Evolutionary conservation across 306 rosid genomes (phyloP).

Genomic region (Corylus avellana): DNA sequence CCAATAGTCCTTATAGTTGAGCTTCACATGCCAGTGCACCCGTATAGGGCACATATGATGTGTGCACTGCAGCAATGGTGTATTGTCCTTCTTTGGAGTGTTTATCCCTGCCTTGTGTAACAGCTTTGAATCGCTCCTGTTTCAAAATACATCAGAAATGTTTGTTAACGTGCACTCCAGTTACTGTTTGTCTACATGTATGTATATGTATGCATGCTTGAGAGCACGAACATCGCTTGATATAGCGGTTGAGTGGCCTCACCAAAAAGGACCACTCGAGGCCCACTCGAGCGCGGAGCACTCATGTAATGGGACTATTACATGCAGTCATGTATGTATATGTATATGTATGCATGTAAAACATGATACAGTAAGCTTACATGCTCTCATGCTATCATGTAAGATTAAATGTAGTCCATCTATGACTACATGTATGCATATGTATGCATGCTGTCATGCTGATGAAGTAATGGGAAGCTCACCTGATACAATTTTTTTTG

Average conservation of each 20-base stretch:
- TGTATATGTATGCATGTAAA: too few species aligned
- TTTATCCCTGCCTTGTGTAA: conserved; percentile 46
- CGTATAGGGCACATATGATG: conserved; percentile 81
- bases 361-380: too few species aligned
- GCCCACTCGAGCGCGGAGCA: too few species aligned
- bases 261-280: too few species aligned
- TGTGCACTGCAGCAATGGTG: conserved; percentile 86
- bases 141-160: conserved; percentile 1
- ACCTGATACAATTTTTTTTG: conserved; percentile 69
- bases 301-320: too few species aligned
- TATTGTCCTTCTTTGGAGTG: conserved; percentile 55
- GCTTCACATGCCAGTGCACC: conserved; percentile 89
- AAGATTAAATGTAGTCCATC: too few species aligned
- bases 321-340: too few species aligned
- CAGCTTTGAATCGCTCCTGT: conserved; percentile 63
- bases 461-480: conserved; percentile 34
- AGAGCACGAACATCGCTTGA: too few species aligned
- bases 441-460: neutral
- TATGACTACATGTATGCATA: neutral
- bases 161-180: neutral
- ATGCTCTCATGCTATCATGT: too few species aligned
- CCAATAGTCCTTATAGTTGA: conserved; percentile 83
- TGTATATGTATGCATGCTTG: too few species aligned
- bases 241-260: too few species aligned
- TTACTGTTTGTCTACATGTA: neutral